A percentile compares a stretch with the other conserved stretches of the same genome.
Evolutionary conservation across 1,284 basidiomycete species (phyloP).

Genomic region (Mycena sp.): DNA sequence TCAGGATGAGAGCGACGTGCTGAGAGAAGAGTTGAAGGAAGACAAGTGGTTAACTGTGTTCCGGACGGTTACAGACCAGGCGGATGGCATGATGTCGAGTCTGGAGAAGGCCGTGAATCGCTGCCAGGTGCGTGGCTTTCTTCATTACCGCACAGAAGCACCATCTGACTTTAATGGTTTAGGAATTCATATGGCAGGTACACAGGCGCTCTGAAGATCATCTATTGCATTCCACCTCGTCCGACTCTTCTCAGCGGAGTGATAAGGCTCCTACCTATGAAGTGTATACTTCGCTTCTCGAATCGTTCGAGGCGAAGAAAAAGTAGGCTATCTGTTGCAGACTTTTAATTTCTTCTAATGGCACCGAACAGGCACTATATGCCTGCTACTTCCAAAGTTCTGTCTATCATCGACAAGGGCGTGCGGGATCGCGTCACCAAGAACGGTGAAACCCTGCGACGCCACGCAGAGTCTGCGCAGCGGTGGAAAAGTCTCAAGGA

Average conservation of each 20-base stretch:
- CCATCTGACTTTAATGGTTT: slow-evolving; percentile 25
- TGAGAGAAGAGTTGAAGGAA: slow-evolving; percentile 92
- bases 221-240: slow-evolving; percentile 53
- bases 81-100: slow-evolving; percentile 96
- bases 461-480: slow-evolving; percentile 87
- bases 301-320: slow-evolving; percentile 87
- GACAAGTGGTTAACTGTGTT: slow-evolving; percentile 97
- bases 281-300: slow-evolving; percentile 70
- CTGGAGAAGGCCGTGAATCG: slow-evolving; percentile 90
- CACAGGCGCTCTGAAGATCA: slow-evolving; percentile 66
- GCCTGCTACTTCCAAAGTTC: slow-evolving; percentile 91
- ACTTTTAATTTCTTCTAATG: slow-evolving; percentile 30
- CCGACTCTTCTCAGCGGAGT: slow-evolving; percentile 57
- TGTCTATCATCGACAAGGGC: slow-evolving; percentile 94
- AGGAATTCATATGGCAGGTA: slow-evolving; percentile 88
- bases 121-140: slow-evolving; percentile 71
- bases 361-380: slow-evolving; percentile 78
- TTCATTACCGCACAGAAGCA: slow-evolving; percentile 12
- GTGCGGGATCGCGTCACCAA: slow-evolving; percentile 91
- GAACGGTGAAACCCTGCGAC: slow-evolving; percentile 92
- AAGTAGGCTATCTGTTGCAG: slow-evolving; percentile 61
- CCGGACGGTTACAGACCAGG: slow-evolving; percentile 90
- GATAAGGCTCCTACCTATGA: slow-evolving; percentile 67
- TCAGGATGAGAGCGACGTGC: slow-evolving; percentile 82
- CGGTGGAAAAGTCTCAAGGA: slow-evolving; percentile 86